Evolutionary conservation across 164 flowering plant genomes (phyloP), one percentile per base, ranked within the genome.

Genomic region (Vitis riparia): DNA sequence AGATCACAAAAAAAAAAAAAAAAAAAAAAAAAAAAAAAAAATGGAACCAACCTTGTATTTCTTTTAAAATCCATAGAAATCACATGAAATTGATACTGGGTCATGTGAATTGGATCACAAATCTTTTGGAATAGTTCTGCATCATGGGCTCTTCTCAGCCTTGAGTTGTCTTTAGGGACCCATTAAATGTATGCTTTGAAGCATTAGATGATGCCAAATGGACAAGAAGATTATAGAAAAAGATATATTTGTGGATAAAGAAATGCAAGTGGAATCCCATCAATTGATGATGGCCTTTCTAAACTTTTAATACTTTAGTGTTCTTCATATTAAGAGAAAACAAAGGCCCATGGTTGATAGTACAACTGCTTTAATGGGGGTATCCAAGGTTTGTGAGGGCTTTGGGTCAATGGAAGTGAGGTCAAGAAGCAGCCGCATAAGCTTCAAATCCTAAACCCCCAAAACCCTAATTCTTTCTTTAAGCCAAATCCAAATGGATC

Each of bases 291-390:
- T 55, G 59, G 59, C 64, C 63, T 62, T 55, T 37, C 7, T 14
- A 15, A 63, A 32, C 71, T 56, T 66, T 71, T 27, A 23, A 63
- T 27, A 68, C 68, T 68, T 76, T 72, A 72, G 55, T 72, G 59
- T 48, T 29, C 73, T 37, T 37, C 44, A 37, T 37, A 72, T 72
- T 53, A 59, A 68, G 70, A 62, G 61, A 67, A 27, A 72, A 75
- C 13, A 67, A 23, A 32, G 65, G 57, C 51, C 65, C 44, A 37
- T 37, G 0, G 44, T 2, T 37, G 44, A 76, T n/a, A 29, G 57
- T 62, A 58, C 68, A 60, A 58, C 1, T 15, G 52, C 59, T 68
- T 68, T 71, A 71, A 51, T 30, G 66, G 58, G 7, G 69, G 75
- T 68, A 71, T 68, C 79, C 75, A 71, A 76, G 56, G 75, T 47